Evolutionary conservation across 1,284 basidiomycete genomes (phyloP).

Genomic region (Cystobasidium pallidum): DNA sequence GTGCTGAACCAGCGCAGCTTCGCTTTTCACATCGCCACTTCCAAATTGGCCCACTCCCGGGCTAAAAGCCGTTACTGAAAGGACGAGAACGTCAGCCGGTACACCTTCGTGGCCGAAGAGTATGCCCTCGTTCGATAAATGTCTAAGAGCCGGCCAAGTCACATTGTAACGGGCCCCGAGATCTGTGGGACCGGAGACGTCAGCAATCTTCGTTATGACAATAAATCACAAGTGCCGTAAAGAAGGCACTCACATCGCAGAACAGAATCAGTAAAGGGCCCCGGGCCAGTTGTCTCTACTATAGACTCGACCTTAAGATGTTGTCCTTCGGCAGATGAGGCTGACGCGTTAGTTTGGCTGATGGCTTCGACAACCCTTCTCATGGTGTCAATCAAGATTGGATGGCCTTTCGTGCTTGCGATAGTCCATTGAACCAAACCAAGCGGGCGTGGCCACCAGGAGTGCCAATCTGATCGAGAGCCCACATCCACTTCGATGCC

Average conservation of each 20-base stretch:
- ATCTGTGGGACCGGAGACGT: conserved; percentile 41
- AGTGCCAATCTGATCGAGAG: conserved; percentile 47
- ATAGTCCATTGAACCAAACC: conserved; percentile 52
- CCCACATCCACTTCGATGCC: conserved; percentile 50
- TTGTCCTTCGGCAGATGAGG: conserved; percentile 4
- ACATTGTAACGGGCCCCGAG: conserved; percentile 45
- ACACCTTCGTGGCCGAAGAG: conserved; percentile 42
- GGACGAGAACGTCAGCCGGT: conserved; percentile 47
- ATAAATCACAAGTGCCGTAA: too few species aligned
- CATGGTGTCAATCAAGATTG: conserved; percentile 50
- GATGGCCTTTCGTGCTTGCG: conserved; percentile 49
- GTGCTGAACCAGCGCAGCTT: conserved; percentile 47
- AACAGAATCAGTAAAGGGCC: conserved; percentile 50
- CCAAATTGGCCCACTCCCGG: conserved; percentile 52
- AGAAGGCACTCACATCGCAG: conserved; percentile 41
- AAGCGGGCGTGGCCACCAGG: conserved; percentile 50
- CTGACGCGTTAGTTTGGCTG: conserved; percentile 11
- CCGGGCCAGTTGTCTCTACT: conserved; percentile 50
- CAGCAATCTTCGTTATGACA: too few species aligned
- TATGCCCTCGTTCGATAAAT: conserved; percentile 42
- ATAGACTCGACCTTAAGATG: conserved; percentile 37
- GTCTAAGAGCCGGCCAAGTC: conserved; percentile 44
- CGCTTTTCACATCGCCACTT: conserved; percentile 27
- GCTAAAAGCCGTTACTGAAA: conserved; percentile 48
- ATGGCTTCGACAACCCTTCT: conserved; percentile 46